Conservation (phyloP, 345 rosid species). For the Arabis alpina region DNA sequence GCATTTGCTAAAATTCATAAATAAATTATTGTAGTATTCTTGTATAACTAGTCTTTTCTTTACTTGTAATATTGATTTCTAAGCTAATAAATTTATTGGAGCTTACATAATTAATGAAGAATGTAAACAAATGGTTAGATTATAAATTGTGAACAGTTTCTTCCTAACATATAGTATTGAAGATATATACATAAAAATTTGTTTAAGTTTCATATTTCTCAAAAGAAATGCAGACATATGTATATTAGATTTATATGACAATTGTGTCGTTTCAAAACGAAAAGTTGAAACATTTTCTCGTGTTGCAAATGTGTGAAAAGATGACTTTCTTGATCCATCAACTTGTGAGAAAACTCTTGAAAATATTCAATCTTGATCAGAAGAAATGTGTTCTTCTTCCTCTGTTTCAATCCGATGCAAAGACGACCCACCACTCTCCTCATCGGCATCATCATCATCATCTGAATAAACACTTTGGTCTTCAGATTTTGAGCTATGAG, state of each 20-base stretch:
- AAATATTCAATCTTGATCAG: conserved; percentile 30
- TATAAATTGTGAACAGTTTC: conserved; percentile 10
- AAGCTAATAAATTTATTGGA: neutral
- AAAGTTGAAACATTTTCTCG: conserved; percentile 14
- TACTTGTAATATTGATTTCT: neutral
- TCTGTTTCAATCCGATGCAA: conserved; percentile 20
- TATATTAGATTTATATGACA: conserved; percentile 35
- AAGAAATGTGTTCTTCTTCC: conserved; percentile 31
- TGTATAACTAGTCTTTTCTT: neutral
- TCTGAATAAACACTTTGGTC: conserved; percentile 30
- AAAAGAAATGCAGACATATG: conserved; percentile 33
- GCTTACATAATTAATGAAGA: neutral
- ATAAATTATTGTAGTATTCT: neutral
- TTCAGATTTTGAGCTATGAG: conserved; percentile 37
- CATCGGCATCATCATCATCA: conserved; percentile 35
- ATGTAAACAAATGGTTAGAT: neutral
- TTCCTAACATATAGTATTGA: conserved; percentile 23
- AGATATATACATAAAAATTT: conserved; percentile 29
- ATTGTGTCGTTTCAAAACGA: conserved; percentile 10
- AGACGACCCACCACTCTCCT: conserved; percentile 23
- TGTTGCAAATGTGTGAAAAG: conserved; percentile 25
- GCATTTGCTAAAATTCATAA: too few species aligned
- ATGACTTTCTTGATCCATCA: conserved; percentile 13
- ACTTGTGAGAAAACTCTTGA: conserved; percentile 20
- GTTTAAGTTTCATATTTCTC: conserved; percentile 25